Evolutionary conservation across 2,329 filamentous ascomycete genomes (phyloP).

Genomic region (Xenosphaeropsis pyriputrescens): DNA sequence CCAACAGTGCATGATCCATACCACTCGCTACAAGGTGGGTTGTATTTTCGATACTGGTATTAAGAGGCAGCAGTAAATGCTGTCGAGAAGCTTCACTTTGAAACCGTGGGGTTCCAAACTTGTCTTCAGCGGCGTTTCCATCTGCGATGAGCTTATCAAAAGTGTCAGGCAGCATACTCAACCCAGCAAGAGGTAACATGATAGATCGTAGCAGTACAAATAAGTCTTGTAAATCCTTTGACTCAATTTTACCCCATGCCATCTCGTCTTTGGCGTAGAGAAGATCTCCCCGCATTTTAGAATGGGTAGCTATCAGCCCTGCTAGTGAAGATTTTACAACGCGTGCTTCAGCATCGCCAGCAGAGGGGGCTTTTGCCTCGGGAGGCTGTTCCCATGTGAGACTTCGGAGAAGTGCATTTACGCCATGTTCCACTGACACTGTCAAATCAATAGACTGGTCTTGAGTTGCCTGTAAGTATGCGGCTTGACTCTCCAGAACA

Average conservation of each 20-base stretch:
- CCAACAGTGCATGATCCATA: conserved; percentile 40
- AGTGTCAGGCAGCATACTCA: conserved; percentile 56
- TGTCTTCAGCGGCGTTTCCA: background rate
- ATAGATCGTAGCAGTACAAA: conserved; percentile 42
- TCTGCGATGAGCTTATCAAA: conserved; percentile 16
- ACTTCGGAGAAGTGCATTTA: background rate
- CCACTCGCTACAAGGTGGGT: conserved; percentile 19
- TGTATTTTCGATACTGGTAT: background rate
- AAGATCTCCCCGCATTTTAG: conserved; percentile 50
- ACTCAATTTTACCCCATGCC: conserved; percentile 48
- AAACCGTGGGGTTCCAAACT: background rate
- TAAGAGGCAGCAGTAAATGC: background rate
- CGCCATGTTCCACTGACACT: conserved; percentile 4
- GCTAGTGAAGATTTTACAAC: conserved; percentile 28
- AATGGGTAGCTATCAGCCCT: conserved; percentile 38
- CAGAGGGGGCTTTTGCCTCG: background rate
- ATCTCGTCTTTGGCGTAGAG: conserved; percentile 59
- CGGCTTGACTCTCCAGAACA: conserved; percentile 40
- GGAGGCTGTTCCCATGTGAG: background rate
- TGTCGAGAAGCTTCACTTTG: background rate
- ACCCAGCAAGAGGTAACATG: conserved; percentile 48
- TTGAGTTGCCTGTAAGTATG: conserved; percentile 49
- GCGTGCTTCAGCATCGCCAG: conserved; percentile 1
- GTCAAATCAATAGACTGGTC: conserved; percentile 13
- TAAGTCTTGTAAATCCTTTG: conserved; percentile 46